phyloP scores from a whole-genome alignment of 108 stramenopile species.

The Nitzschia sp. region DNA sequence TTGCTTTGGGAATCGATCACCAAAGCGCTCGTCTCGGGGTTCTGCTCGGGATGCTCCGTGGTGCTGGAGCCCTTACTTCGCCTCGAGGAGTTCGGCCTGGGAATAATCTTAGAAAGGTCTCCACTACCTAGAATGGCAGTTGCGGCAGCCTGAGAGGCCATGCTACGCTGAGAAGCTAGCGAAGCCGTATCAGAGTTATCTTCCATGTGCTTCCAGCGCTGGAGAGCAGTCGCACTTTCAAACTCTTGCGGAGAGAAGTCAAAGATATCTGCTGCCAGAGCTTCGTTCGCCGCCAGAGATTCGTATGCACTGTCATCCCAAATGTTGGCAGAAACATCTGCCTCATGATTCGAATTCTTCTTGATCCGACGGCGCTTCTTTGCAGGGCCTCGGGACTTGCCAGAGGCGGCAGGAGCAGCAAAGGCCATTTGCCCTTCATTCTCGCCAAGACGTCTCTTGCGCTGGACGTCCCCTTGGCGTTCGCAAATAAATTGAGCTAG shows the following conservation, averaged over 20 bases:
- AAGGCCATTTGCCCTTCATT: background rate
- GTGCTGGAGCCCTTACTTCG: background rate
- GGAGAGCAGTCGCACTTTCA: slow-evolving; percentile 11
- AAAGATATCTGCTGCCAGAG: slow-evolving; percentile 47
- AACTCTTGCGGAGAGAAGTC: slow-evolving; percentile 38
- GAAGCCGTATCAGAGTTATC: slow-evolving; percentile 7
- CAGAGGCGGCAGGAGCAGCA: background rate
- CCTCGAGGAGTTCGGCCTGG: background rate
- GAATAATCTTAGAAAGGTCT: background rate
- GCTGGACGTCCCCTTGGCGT: slow-evolving; percentile 62
- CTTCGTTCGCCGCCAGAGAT: slow-evolving; percentile 39
- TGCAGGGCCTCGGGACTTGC: slow-evolving; percentile 3
- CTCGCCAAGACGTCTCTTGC: slow-evolving; percentile 51
- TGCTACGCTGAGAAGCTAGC: background rate
- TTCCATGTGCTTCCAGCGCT: slow-evolving; percentile 13
- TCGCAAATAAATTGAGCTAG: slow-evolving; percentile 63
- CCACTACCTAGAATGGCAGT: background rate
- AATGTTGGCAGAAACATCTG: slow-evolving; percentile 26
- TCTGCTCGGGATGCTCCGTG: slow-evolving; percentile 10
- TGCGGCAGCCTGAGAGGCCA: background rate
- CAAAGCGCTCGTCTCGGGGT: slow-evolving; percentile 3
- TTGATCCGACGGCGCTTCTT: slow-evolving; percentile 12
- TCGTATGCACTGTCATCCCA: slow-evolving; percentile 41
- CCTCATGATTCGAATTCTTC: background rate
- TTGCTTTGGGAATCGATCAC: background rate